Percentiles rank a stretch among this genome's conserved stretches.
phyloP scores from a whole-genome alignment of 129 eudicot genomes.

The Lonicera japonica region DNA sequence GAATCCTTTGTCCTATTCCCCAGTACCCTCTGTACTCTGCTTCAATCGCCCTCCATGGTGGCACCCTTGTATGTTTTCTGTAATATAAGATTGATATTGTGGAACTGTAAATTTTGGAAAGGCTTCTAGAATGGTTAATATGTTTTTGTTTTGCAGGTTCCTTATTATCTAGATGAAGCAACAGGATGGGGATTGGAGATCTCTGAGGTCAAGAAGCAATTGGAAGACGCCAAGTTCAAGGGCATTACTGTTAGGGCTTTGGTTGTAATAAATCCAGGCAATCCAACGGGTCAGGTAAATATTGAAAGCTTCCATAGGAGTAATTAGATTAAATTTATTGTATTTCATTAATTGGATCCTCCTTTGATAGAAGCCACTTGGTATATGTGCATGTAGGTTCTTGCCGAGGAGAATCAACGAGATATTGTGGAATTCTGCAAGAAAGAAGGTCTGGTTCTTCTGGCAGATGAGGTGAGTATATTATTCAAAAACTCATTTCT shows the following conservation, averaged over 20 bases:
- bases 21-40: constrained; percentile 97
- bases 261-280: constrained; percentile 96
- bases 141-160: constrained; percentile 59
- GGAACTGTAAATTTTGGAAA: background rate
- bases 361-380: background rate
- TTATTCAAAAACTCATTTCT: constrained; percentile 1
- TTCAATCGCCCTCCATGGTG: constrained; percentile 98
- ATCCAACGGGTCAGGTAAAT: constrained; percentile 93
- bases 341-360: background rate
- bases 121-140: background rate
- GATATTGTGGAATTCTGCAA: constrained; percentile 97
- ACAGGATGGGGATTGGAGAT: constrained; percentile 97
- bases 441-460: constrained; percentile 86
- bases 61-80: constrained; percentile 66
- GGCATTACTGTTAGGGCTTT: constrained; percentile 80
- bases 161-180: constrained; percentile 96
- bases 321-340: background rate
- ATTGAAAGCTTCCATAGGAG: background rate
- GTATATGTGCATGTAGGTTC: constrained; percentile 45
- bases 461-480: constrained; percentile 84
- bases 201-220: constrained; percentile 77
- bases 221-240: constrained; percentile 74
- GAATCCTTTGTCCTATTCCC: constrained; percentile 91
- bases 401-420: constrained; percentile 84
- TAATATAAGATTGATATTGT: background rate